Percentiles rank a stretch among this genome's conserved stretches.
Conservation (phyloP, 306 rosid species). For the Canavalia gladiata region DNA sequence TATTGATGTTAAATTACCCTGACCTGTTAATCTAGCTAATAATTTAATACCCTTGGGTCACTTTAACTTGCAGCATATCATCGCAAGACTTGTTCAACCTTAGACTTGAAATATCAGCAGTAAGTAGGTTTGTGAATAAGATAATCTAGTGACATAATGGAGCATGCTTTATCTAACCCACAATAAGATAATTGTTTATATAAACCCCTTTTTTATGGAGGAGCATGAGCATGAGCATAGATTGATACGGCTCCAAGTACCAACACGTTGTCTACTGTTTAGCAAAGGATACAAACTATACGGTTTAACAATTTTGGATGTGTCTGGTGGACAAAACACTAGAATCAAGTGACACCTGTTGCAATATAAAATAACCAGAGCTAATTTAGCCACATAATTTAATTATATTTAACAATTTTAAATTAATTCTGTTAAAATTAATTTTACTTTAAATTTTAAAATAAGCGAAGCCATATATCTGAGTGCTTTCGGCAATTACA, state of each 20-base stretch:
- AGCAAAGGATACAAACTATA: background rate
- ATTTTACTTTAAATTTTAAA: no score
- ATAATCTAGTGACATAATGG: background rate
- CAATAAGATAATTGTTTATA: background rate
- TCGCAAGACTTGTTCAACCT: constrained; percentile 16
- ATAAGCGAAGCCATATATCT: no score
- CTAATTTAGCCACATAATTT: no score
- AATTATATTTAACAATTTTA: no score
- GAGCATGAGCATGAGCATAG: no score
- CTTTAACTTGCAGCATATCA: background rate
- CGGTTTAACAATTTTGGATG: background rate
- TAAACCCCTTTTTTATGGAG: background rate
- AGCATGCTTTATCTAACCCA: background rate
- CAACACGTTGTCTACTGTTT: background rate
- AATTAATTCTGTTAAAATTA: no score
- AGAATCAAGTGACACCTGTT: no score
- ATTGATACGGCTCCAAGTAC: background rate
- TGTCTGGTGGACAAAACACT: no score
- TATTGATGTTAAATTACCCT: background rate
- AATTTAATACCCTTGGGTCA: constrained; percentile 1
- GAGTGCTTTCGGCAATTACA: no score
- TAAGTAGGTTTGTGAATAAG: background rate
- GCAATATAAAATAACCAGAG: no score
- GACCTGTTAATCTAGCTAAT: background rate
- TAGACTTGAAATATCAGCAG: background rate